Conservation (phyloP, 2,329 filamentous ascomycete genomes). For the Calcarisporium arbuscula region DNA sequence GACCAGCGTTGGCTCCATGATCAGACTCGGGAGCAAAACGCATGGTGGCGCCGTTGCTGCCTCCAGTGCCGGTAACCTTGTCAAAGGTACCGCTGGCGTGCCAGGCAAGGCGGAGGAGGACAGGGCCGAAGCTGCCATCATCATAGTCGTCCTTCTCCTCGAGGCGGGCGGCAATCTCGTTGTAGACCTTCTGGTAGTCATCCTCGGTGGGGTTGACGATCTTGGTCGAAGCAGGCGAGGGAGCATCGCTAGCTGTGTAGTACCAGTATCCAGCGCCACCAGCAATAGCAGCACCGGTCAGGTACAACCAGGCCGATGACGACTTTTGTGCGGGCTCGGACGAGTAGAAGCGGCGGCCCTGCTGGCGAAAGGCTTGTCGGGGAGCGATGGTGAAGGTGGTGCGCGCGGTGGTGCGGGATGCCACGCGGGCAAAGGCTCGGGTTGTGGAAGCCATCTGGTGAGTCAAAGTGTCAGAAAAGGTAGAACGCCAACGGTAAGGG, state of each 20-base stretch:
- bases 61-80: conserved; percentile 78
- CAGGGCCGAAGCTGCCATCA: conserved; percentile 91
- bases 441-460: conserved; percentile 35
- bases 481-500: conserved; percentile 5
- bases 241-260: conserved; percentile 52
- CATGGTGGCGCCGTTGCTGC: conserved; percentile 96
- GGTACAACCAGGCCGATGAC: conserved; percentile 45
- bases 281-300: conserved; percentile 51
- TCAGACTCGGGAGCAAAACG: conserved; percentile 82
- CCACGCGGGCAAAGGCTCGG: conserved; percentile 50
- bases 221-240: conserved; percentile 42
- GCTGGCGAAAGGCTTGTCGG: conserved; percentile 65
- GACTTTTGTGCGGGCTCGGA: conserved; percentile 55
- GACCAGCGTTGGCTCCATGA: conserved; percentile 90
- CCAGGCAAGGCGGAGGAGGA: conserved; percentile 87
- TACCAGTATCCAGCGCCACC: conserved; percentile 60
- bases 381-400: conserved; percentile 53
- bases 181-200: conserved; percentile 94
- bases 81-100: conserved; percentile 92
- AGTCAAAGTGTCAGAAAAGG: conserved; percentile 10
- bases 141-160: conserved; percentile 94
- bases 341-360: conserved; percentile 74
- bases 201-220: conserved; percentile 68
- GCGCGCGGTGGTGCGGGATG: conserved; percentile 51
- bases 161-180: conserved; percentile 71